These are phyloP conservation scores for Botrytis aclada DNA, from an alignment of 2,329 filamentous ascomycete genomes.

Conservation along the genomic window DNA sequence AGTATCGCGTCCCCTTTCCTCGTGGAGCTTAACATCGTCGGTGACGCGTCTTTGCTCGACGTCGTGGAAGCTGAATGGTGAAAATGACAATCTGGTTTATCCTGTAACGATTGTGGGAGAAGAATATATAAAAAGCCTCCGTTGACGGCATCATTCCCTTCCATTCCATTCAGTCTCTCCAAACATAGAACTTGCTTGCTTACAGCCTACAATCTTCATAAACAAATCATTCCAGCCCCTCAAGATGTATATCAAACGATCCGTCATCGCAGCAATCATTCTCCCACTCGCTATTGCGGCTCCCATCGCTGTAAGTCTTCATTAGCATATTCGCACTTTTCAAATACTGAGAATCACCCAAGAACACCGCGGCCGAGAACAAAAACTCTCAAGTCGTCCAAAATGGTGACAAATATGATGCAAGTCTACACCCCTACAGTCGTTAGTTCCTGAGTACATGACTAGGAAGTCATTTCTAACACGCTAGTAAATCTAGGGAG, in stretches of 20 bases:
- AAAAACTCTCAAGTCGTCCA: background rate
- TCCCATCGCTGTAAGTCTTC: background rate
- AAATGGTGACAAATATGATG: background rate
- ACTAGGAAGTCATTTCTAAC: background rate
- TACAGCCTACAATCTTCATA: background rate
- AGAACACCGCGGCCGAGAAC: background rate
- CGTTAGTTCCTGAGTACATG: background rate
- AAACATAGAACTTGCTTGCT: background rate
- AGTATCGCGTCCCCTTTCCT: background rate
- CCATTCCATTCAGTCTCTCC: background rate
- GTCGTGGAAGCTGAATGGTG: conserved; percentile 2
- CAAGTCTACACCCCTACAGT: background rate
- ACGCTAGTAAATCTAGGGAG: background rate
- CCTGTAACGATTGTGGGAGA: background rate
- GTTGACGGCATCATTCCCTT: background rate
- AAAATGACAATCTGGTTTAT: background rate
- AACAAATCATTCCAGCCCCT: background rate
- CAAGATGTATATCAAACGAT: background rate
- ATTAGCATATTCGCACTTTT: too few relatives aligned
- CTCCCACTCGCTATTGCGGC: background rate
- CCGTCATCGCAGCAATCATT: background rate
- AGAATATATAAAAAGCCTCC: background rate
- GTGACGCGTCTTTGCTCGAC: background rate
- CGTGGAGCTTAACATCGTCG: background rate
- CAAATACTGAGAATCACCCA: background rate